A percentile compares a stretch with the other conserved stretches of the same genome.
Conservation (phyloP, 1,284 basidiomycete species). For the Apiotrichum veenhuisii region DNA sequence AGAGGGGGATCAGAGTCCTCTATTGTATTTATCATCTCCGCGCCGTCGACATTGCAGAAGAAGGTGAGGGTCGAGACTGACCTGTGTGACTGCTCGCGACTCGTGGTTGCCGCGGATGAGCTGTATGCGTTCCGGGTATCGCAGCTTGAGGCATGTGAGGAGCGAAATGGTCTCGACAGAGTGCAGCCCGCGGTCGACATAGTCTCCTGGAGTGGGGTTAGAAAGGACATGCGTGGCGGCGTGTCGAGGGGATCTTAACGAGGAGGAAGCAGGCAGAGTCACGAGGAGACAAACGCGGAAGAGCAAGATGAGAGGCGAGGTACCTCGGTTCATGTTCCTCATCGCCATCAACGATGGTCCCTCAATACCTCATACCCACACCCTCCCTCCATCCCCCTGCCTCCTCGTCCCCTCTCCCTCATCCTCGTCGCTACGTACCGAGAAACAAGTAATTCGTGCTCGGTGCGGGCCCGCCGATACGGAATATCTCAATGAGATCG, state of each 20-base stretch:
- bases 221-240: not conserved
- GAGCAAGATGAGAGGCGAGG: too few relatives aligned
- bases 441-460: conserved; percentile 97
- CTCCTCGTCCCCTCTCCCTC: too few relatives aligned
- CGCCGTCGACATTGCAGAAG: not conserved
- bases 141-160: conserved; percentile 90
- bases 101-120: conserved; percentile 98
- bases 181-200: conserved; percentile 95
- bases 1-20: conserved; percentile 43
- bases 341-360: too few relatives aligned
- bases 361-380: not conserved
- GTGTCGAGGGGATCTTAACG: not conserved
- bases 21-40: conserved; percentile 35
- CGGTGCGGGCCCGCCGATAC: conserved; percentile 94
- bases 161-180: conserved; percentile 98
- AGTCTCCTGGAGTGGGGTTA: conserved; percentile 66
- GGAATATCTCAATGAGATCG: conserved; percentile 97
- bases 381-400: not conserved
- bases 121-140: conserved; percentile 96
- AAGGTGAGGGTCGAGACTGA: conserved; percentile 45
- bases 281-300: too few relatives aligned
- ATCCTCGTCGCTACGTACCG: conserved; percentile 56
- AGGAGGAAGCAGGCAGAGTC: not conserved
- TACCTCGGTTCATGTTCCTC: too few relatives aligned
- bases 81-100: conserved; percentile 95